A percentile compares a stretch with the other conserved stretches of the same genome.
phyloP scores from a whole-genome alignment of 2,329 filamentous ascomycete genomes.

The Colletotrichum viniferum region DNA sequence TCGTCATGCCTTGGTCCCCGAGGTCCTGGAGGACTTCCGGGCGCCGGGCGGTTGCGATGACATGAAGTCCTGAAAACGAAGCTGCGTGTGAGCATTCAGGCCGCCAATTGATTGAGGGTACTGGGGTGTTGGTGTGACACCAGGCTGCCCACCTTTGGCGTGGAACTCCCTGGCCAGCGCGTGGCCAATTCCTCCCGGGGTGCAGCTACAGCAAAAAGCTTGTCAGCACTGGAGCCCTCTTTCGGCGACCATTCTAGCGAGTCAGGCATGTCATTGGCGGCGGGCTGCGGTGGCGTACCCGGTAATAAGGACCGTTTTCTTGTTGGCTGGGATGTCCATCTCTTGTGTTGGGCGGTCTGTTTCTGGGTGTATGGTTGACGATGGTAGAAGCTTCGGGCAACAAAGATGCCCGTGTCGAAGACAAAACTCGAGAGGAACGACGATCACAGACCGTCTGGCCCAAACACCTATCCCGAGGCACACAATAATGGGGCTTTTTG shows the following conservation, averaged over 20 bases:
- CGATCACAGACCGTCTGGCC: neutral
- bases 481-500: neutral
- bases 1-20: constrained; percentile 50
- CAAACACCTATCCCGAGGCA: neutral
- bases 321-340: constrained; percentile 19
- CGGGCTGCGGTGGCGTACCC: constrained; percentile 39
- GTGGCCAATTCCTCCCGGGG: constrained; percentile 63
- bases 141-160: constrained; percentile 44
- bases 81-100: neutral
- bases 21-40: constrained; percentile 51
- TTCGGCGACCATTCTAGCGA: neutral
- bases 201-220: constrained; percentile 45
- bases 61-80: constrained; percentile 47
- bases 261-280: neutral
- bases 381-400: neutral
- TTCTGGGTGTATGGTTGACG: neutral
- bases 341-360: neutral
- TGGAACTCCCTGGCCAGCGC: constrained; percentile 59
- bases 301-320: constrained; percentile 54
- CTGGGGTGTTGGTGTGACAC: neutral
- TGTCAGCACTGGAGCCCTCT: neutral
- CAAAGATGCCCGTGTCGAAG: neutral
- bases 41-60: constrained; percentile 62
- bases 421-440: neutral
- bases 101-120: neutral